Evolutionary conservation across 495 filamentous ascomycete species (phyloP).

Genomic region (Penicillium antarcticum): DNA sequence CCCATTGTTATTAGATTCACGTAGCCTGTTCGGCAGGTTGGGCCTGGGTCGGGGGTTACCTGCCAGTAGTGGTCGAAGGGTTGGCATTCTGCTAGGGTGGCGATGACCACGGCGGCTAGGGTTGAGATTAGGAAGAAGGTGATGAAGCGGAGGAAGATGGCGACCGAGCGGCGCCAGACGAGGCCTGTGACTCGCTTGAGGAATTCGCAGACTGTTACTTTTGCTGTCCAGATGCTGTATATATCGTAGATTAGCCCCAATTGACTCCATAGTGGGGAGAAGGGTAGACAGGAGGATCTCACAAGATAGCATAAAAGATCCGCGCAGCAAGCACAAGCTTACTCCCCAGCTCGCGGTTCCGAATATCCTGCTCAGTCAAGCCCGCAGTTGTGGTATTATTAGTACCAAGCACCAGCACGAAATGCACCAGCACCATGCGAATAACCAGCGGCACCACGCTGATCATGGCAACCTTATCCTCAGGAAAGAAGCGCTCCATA

Average conservation of each 20-base stretch:
- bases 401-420: slow-evolving; percentile 79
- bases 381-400: slow-evolving; percentile 63
- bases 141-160: slow-evolving; percentile 62
- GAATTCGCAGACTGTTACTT: slow-evolving; percentile 87
- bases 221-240: slow-evolving; percentile 85
- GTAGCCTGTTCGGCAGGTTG: slow-evolving; percentile 77
- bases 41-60: slow-evolving; percentile 82
- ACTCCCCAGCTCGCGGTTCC: slow-evolving; percentile 46
- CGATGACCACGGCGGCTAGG: slow-evolving; percentile 74
- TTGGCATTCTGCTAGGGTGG: slow-evolving; percentile 79
- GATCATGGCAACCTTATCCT: slow-evolving; percentile 82
- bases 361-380: slow-evolving; percentile 40
- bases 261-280: too few relatives aligned
- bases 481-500: slow-evolving; percentile 74
- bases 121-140: slow-evolving; percentile 71
- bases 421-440: slow-evolving; percentile 84
- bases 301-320: slow-evolving; percentile 58
- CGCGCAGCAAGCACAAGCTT: slow-evolving; percentile 50
- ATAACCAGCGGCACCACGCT: slow-evolving; percentile 75
- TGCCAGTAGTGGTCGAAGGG: slow-evolving; percentile 89
- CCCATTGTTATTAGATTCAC: slow-evolving; percentile 87
- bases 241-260: too few relatives aligned
- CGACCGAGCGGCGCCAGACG: slow-evolving; percentile 69
- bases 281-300: slow-evolving; percentile 28
- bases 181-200: slow-evolving; percentile 70